Evolutionary conservation across 2,329 filamentous ascomycete species (phyloP), one percentile per base, ranked within the genome.

Genomic region (Grosmannia serpens): DNA sequence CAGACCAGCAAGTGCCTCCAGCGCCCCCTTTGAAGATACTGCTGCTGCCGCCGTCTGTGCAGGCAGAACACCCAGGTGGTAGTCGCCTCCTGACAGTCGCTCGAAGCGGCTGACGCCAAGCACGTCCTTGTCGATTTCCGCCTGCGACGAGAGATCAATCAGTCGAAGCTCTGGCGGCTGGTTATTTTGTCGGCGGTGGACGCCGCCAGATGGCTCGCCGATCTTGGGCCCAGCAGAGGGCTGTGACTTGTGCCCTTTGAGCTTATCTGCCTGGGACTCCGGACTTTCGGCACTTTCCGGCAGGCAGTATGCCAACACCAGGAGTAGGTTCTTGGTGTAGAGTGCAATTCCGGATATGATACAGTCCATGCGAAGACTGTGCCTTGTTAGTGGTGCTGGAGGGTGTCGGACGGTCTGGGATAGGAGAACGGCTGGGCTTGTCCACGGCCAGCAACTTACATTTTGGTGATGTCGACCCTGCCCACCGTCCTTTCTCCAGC

Each of bases 271-370:
- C 15, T 10, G 49, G 20, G 22, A 69, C 2, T 75, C 73, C 9
- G 79, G 72, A 11, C 85, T 80, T 17, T 85, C 81, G n/a, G 87
- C 81, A 10, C 85, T 78, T 52, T 90, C 88, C 44, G 86, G 83
- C 61, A 86, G 86, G 67, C 91, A 85, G 73, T 95, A 96, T 68
- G 91, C 91, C 74, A 99, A 86, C 67, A 97, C 87, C 66, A 96
- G 82, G 71, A 99, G 80, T 65, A 96, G 79, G 69, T 84, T 94
- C 69, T 90, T 89, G 69, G 91, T 96, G 84, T 96, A 97, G 73
- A 99, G 80, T 64, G 92, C 95, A 72, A 99, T 87, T 67, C 94
- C 94, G 70, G 94, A 96, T 77, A 99, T 90, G 71, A 96, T 91
- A 77, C 94, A 97, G 75, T 99, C 94, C 73, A 94, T 95, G 68